A percentile compares a stretch with the other conserved stretches of the same genome.
Evolutionary conservation across 805 yeast species (phyloP).

Genomic region (Candida tibetensis): DNA sequence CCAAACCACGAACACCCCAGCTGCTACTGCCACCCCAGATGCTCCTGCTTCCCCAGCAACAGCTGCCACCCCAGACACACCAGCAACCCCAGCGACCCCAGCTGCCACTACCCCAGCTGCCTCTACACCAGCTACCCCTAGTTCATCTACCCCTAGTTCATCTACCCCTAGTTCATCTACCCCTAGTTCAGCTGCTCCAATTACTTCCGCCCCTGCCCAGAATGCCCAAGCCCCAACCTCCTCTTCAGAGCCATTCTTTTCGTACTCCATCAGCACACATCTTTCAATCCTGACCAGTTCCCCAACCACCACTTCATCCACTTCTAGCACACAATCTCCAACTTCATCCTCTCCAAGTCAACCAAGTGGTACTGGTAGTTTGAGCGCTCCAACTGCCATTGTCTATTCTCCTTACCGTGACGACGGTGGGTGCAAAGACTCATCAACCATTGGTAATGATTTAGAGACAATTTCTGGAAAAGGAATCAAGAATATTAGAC

Average conservation of each 20-base stretch:
- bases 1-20: constrained; percentile 11
- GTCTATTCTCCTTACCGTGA: constrained; percentile 78
- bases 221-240: constrained; percentile 9
- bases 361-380: constrained; percentile 14
- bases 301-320: constrained; percentile 11
- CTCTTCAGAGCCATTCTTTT: not conserved
- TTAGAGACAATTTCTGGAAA: constrained; percentile 53
- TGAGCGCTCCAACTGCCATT: constrained; percentile 52
- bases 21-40: constrained; percentile 5
- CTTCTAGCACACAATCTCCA: constrained; percentile 11
- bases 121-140: constrained; percentile 5
- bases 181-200: constrained; percentile 14
- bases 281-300: constrained; percentile 14
- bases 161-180: constrained; percentile 25
- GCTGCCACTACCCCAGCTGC: constrained; percentile 10
- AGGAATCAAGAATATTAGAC: constrained; percentile 65
- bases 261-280: constrained; percentile 5
- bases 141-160: constrained; percentile 20
- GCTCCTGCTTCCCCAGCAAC: constrained; percentile 22
- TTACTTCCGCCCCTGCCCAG: constrained; percentile 14
- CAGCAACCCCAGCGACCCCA: constrained; percentile 24
- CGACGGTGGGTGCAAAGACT: constrained; percentile 65
- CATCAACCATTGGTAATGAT: constrained; percentile 54
- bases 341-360: constrained; percentile 6
- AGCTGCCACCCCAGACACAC: constrained; percentile 10